These are phyloP conservation scores for Cadophora gregata DNA, from an alignment of 2,329 filamentous ascomycete genomes.

Conservation along the genomic window DNA sequence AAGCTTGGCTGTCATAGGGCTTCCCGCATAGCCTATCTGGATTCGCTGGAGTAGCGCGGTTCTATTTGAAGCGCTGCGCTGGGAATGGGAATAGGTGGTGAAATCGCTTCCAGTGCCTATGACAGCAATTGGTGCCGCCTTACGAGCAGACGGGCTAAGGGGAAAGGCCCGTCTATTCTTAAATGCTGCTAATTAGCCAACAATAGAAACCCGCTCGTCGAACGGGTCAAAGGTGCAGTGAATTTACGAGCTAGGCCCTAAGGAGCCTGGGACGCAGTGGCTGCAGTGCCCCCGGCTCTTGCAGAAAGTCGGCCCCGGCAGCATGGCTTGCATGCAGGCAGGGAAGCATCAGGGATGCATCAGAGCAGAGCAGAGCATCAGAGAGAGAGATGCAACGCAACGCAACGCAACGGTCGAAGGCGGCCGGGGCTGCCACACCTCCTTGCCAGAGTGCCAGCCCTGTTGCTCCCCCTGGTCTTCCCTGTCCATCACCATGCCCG, in stretches of 20 bases:
- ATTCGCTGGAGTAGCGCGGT: constrained; percentile 31
- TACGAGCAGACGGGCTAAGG: constrained; percentile 22
- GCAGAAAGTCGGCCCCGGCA: constrained; percentile 30
- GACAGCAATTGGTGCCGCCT: constrained; percentile 29
- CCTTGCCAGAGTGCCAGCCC: constrained; percentile 5
- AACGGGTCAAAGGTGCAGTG: constrained; percentile 18
- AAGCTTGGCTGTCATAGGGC: constrained; percentile 30
- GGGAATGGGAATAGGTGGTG: neutral
- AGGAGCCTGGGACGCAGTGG: constrained; percentile 19
- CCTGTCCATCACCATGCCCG: constrained; percentile 26
- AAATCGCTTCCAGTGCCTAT: neutral
- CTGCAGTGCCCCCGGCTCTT: constrained; percentile 1
- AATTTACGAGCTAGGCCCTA: constrained; percentile 22
- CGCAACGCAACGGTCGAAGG: constrained; percentile 28
- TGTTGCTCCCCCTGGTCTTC: constrained; percentile 23
- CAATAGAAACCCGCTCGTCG: constrained; percentile 20
- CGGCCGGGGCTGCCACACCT: constrained; percentile 19
- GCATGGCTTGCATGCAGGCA: constrained; percentile 32
- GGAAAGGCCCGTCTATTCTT: constrained; percentile 31
- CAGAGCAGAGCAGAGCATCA: neutral
- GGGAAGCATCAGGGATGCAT: constrained; percentile 1
- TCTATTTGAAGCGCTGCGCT: constrained; percentile 35
- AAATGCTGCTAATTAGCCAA: constrained; percentile 39
- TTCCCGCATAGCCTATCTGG: constrained; percentile 25
- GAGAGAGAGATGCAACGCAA: constrained; percentile 18